Evolutionary conservation across 1,139 yeast species (phyloP).

Genomic region (Blastobotrys persicus): DNA sequence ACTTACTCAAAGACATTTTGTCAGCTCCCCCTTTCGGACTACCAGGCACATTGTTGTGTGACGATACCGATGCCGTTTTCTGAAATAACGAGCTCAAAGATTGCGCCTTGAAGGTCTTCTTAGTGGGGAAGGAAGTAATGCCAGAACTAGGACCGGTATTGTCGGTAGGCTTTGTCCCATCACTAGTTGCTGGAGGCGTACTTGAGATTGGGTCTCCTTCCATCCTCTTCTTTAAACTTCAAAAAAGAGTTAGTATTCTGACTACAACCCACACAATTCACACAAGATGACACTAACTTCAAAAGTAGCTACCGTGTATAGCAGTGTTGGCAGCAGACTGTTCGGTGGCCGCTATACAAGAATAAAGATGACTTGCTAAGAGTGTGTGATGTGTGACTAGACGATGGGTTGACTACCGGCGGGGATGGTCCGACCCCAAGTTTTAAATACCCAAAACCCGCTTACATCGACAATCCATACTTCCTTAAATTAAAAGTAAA

Average conservation of each 20-base stretch:
- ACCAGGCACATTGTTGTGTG: not conserved
- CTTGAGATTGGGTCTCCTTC: not conserved
- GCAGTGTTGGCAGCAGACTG: not conserved
- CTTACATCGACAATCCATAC: too few species aligned
- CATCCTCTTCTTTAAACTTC: not conserved
- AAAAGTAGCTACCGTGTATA: not conserved
- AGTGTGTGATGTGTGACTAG: not conserved
- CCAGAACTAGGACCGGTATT: not conserved
- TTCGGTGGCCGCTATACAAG: not conserved
- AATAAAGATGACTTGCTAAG: too few species aligned
- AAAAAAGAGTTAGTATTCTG: not conserved
- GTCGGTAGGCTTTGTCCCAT: conserved; percentile 9
- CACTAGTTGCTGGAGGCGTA: not conserved
- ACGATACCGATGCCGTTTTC: conserved; percentile 11
- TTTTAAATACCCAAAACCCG: too few species aligned
- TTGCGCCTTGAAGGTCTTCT: conserved; percentile 40
- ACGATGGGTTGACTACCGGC: not conserved
- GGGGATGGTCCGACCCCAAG: not conserved
- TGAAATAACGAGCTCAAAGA: conserved; percentile 38
- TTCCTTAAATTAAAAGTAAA: not conserved
- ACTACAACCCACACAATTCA: not conserved
- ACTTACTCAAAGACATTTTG: conserved; percentile 20
- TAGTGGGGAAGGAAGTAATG: conserved; percentile 15
- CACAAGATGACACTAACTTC: not conserved
- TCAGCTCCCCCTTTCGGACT: conserved; percentile 13